Conservation (phyloP, 2,329 filamentous ascomycete species). For the Venturia effusa region DNA sequence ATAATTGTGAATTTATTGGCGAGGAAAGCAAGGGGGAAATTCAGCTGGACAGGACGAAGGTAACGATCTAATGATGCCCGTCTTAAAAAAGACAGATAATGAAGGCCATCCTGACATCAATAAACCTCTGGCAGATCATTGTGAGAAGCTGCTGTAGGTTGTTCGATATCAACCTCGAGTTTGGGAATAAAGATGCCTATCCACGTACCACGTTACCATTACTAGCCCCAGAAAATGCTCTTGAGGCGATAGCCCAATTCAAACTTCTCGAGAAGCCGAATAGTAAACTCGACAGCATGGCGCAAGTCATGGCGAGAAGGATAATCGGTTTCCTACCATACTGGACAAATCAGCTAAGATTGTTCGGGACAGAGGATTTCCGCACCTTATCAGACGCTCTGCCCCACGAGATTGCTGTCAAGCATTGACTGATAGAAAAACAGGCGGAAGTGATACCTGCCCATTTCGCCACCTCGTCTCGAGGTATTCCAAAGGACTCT, state of each 20-base stretch:
- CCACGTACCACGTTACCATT: conserved; percentile 59
- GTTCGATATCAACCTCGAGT: conserved; percentile 55
- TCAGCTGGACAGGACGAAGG: too few species aligned
- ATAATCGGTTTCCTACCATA: conserved; percentile 80
- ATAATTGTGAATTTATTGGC: too few species aligned
- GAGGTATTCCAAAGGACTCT: conserved; percentile 27
- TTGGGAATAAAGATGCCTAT: background rate
- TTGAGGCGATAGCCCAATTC: conserved; percentile 65
- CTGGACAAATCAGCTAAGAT: conserved; percentile 21
- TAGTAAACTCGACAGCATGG: conserved; percentile 69
- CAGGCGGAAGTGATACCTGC: conserved; percentile 80
- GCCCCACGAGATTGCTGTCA: conserved; percentile 85
- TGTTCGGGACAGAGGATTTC: background rate
- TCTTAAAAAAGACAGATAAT: too few species aligned
- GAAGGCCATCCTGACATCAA: too few species aligned
- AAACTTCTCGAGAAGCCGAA: conserved; percentile 79
- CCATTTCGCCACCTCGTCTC: conserved; percentile 43
- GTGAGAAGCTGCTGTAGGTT: conserved; percentile 54
- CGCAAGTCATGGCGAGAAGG: conserved; percentile 58
- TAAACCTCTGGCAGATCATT: background rate
- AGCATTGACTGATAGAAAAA: conserved; percentile 65
- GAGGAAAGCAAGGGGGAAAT: too few species aligned
- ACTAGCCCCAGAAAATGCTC: conserved; percentile 66
- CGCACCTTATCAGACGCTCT: conserved; percentile 53
- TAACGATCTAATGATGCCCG: too few species aligned